Percentiles rank a stretch among this genome's conserved stretches.
phyloP scores from a whole-genome alignment of 192 early-diverging fungal genomes.

The Linnemannia hyalina region DNA sequence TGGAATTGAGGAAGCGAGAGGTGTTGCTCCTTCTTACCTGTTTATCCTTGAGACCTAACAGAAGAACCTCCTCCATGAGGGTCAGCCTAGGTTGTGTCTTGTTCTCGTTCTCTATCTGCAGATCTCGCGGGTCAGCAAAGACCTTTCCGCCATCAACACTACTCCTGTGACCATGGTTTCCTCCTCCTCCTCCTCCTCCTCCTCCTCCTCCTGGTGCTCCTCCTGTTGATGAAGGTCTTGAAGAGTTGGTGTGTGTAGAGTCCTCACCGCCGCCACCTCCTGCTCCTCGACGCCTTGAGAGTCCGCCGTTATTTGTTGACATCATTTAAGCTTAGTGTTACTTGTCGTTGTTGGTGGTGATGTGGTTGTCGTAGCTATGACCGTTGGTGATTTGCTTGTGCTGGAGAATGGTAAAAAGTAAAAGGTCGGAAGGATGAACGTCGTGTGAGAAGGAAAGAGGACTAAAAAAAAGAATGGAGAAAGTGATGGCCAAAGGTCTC shows the following conservation, averaged over 20 bases:
- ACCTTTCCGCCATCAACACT: slow-evolving; percentile 54
- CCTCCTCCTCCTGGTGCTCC: slow-evolving; percentile 19
- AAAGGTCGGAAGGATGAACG: slow-evolving; percentile 5
- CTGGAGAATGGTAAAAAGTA: background rate
- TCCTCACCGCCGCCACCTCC: slow-evolving; percentile 42
- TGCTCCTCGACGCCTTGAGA: slow-evolving; percentile 54
- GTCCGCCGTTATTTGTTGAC: slow-evolving; percentile 50
- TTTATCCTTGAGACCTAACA: slow-evolving; percentile 94
- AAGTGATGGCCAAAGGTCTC: background rate
- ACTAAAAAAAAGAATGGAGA: background rate
- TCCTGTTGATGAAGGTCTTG: slow-evolving; percentile 30
- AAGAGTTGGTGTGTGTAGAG: slow-evolving; percentile 41
- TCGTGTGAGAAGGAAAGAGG: slow-evolving; percentile 8
- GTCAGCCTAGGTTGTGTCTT: slow-evolving; percentile 81
- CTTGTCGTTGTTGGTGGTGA: background rate
- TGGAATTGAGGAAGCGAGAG: background rate
- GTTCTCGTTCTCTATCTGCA: slow-evolving; percentile 66
- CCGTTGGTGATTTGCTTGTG: background rate
- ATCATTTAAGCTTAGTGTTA: slow-evolving; percentile 12
- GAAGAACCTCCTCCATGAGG: slow-evolving; percentile 95
- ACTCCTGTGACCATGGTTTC: slow-evolving; percentile 21
- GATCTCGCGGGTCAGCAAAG: slow-evolving; percentile 67
- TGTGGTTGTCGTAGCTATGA: background rate
- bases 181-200: slow-evolving; percentile 14
- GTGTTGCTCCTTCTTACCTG: slow-evolving; percentile 67